Evolutionary conservation across 345 rosid genomes (phyloP), one percentile per base, ranked within the genome.

Genomic region (Populus tremula): DNA sequence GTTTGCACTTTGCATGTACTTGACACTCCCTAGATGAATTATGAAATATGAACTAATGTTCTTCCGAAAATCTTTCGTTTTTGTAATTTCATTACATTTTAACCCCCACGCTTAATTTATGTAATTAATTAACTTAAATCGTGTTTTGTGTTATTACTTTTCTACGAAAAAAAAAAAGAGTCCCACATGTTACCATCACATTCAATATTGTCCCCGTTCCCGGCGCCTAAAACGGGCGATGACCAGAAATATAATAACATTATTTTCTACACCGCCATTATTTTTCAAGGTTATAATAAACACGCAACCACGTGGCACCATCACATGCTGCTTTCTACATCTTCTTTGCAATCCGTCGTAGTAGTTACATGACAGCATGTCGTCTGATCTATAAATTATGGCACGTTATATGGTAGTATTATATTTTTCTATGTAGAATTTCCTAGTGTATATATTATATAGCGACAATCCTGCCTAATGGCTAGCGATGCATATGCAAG

Each of bases 121-220:
- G 13, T 12, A 41, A 41, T 41, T 41, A 41, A 41, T 41, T 9
- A 41, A 9, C 45, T 41, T 2, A 8, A 39, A 41, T 0, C 12
- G 17, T 45, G 50, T 4, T 14, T 45, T 14, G 17, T 4, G 9
- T 35, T 14, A 33, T 17, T 36, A 23, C 9, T 23, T 11, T 12
- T 23, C 17, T 33, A 33, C 5, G 36, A 9, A 25, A 23, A 23
- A 39, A 33, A 33, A 10, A 10, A 23, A 76, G 64, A 75, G 54
- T 41, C 45, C 75, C 81, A 79, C 86, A 50, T 74, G 81, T 9
- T 47, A 49, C 76, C 69, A 29, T 83, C 81, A 71, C 80, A 82
- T 75, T 82, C 81, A 39, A 23, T 59, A 59, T 54, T 43, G 62
- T 78, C 71, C 80, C 49, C 29, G 74, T 80, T 78, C 59, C 74